Evolutionary conservation across 495 filamentous ascomycete genomes (phyloP), one percentile per base, ranked within the genome.

Genomic region (Aspergillus kassunensis): DNA sequence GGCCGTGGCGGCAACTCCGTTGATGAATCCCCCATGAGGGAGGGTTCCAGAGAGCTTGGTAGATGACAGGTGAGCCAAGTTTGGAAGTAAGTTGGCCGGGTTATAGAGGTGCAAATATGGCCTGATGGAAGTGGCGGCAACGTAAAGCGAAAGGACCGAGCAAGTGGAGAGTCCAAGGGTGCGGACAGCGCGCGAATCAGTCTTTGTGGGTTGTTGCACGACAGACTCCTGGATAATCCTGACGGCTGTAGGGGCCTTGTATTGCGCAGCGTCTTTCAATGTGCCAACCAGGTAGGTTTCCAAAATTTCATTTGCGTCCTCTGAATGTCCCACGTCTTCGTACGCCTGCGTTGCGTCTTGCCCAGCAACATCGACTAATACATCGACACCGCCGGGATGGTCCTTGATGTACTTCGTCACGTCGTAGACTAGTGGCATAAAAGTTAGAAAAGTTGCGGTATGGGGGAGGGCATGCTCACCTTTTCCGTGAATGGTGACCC

Each of bases 311-410:
- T 55, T 55, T 11, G 78, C 75, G 40, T 80, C 79, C 12, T 72
- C 69, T 3, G 76, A 78, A 40, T 84, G 80, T 6, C 79, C 80
- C 12, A 69, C 67, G 18, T 81, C 67, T 18, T 82, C 77, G 44
- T 74, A 83, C 0, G 59, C 70, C 13, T 69, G 69, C 0, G 73
- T 81, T 3, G 75, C 79, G 62, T 83, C 79, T 9, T 57, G 66
- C 2, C 80, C 79, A 23, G 78, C 80, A 8, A 71, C 62, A 46
- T 80, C 73, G 1, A 64, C 9, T 1, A 83, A 62, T n/a, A 77
- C 58, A 2, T 69, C 72, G 3, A 45, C 51, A 5, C 79, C 81
- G 12, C 80, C 80, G 5, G 80, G 81, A 41, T 83, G 79, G 45
- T 82, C 77, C 19, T 74, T 53, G 1, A 75, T 42, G 53, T 80